Conservation (phyloP, 129 eudicot genomes). For the Solidago caesia region DNA sequence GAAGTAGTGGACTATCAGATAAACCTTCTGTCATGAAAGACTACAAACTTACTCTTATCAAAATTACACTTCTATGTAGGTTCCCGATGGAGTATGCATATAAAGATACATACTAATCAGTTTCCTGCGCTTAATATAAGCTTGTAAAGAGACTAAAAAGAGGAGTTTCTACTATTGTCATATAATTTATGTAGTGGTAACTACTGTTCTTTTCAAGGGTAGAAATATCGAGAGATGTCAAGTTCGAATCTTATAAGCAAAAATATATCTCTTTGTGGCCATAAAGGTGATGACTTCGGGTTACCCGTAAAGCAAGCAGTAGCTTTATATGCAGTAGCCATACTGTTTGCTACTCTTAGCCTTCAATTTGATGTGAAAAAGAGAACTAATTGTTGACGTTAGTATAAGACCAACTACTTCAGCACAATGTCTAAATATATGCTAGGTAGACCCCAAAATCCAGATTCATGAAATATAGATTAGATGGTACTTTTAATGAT, state of each 20-base stretch:
- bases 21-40: constrained; percentile 13
- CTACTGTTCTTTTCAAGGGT: no score
- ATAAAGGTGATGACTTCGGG: no score
- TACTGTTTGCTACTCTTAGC: no score
- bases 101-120: background rate
- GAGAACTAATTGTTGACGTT: background rate
- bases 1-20: constrained; percentile 4
- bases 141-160: background rate
- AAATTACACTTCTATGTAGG: background rate
- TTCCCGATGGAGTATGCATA: constrained; percentile 9
- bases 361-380: no score
- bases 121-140: background rate
- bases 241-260: no score
- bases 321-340: no score
- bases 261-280: no score
- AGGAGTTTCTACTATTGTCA: background rate
- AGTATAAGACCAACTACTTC: background rate
- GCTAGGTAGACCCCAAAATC: background rate
- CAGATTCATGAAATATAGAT: constrained; percentile 13
- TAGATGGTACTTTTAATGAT: background rate
- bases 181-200: no score
- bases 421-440: constrained; percentile 9
- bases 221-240: no score
- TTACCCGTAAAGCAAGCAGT: no score
- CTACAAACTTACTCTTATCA: background rate